Percentiles rank a stretch among this genome's conserved stretches.
These are phyloP conservation scores for Cladosporium austrohemisphaericum DNA, from an alignment of 2,329 filamentous ascomycete species.

Conservation along the genomic window DNA sequence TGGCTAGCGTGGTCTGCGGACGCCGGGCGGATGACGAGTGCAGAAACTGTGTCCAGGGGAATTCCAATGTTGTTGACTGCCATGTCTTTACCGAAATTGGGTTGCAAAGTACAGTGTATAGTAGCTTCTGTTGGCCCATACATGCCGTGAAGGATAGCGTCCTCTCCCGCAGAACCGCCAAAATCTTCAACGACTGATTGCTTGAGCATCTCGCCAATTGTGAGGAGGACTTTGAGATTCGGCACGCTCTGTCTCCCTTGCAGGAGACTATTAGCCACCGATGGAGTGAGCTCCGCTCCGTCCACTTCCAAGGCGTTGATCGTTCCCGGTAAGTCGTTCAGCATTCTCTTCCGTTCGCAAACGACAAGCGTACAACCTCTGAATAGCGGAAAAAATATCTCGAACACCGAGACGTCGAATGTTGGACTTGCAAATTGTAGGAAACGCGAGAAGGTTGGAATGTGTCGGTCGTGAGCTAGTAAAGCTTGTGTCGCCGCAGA, in stretches of 20 bases:
- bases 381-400: constrained; percentile 84
- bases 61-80: constrained; percentile 68
- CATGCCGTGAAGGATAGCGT: constrained; percentile 81
- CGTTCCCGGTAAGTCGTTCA: constrained; percentile 68
- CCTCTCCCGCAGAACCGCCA: constrained; percentile 52
- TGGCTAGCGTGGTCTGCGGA: constrained; percentile 9
- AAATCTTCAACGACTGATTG: constrained; percentile 73
- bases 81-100: constrained; percentile 54
- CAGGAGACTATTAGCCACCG: constrained; percentile 74
- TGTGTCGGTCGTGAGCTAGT: constrained; percentile 72
- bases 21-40: constrained; percentile 60
- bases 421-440: constrained; percentile 89
- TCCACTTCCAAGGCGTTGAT: constrained; percentile 68
- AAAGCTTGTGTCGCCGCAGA: constrained; percentile 75
- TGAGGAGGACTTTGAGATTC: constrained; percentile 66
- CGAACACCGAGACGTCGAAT: constrained; percentile 92
- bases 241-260: constrained; percentile 65
- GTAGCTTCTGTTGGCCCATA: constrained; percentile 91
- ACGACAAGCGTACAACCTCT: constrained; percentile 70
- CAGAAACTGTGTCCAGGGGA: constrained; percentile 77
- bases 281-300: constrained; percentile 84
- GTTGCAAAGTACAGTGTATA: constrained; percentile 81
- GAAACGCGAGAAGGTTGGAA: constrained; percentile 74
- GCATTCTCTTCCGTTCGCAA: constrained; percentile 64
- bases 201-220: constrained; percentile 91